Evolutionary conservation across 2,329 filamentous ascomycete species (phyloP).

Genomic region (Trichoderma endophyticum): DNA sequence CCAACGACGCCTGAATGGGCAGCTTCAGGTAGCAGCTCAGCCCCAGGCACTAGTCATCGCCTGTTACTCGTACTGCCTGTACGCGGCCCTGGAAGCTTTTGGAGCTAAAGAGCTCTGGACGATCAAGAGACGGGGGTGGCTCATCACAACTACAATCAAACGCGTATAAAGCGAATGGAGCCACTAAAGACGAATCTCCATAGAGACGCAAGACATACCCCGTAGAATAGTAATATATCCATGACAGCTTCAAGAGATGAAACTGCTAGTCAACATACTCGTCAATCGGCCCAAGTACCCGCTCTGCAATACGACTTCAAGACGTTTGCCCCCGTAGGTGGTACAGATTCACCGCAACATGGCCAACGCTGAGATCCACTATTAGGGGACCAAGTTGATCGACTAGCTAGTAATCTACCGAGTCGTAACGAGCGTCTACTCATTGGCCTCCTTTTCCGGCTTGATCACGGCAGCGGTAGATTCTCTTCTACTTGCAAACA

Average conservation of each 20-base stretch:
- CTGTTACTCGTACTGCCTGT: background rate
- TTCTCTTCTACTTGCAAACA: background rate
- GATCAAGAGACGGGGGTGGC: background rate
- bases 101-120: background rate
- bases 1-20: background rate
- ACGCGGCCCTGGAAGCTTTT: background rate
- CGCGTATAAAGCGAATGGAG: background rate
- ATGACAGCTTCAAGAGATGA: background rate
- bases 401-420: background rate
- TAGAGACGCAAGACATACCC: background rate
- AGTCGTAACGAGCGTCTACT: background rate
- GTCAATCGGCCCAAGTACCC: background rate
- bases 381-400: slow-evolving; percentile 11
- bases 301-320: background rate
- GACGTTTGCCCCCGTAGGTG: background rate
- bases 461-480: background rate
- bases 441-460: slow-evolving; percentile 4
- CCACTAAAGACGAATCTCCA: background rate
- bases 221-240: background rate
- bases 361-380: background rate
- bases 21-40: background rate
- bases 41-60: background rate
- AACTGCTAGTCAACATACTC: background rate
- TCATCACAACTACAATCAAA: background rate
- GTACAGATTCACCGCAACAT: slow-evolving; percentile 14